Conservation (phyloP, 805 yeast genomes). For the Groenewaldozyma tartarivorans region DNA sequence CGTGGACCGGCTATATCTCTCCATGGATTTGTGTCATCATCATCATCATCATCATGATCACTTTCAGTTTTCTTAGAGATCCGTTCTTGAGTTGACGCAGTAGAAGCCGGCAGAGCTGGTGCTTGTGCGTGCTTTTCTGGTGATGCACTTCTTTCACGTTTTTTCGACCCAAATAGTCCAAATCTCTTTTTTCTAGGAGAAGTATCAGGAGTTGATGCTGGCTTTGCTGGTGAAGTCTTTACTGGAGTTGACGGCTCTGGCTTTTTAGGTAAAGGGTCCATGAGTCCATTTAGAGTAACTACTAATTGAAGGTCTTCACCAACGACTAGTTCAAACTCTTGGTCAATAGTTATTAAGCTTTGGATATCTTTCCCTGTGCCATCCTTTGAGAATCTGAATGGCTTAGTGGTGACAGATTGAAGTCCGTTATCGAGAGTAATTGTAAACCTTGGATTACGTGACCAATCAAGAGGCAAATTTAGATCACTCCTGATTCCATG, state of each 20-base stretch:
- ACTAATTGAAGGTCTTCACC: constrained; percentile 52
- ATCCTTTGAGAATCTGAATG: constrained; percentile 21
- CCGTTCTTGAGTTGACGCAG: constrained; percentile 4
- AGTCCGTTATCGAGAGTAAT: constrained; percentile 64
- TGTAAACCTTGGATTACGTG: constrained; percentile 39
- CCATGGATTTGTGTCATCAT: too few relatives aligned
- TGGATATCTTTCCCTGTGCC: constrained; percentile 17
- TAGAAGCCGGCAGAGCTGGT: too few relatives aligned
- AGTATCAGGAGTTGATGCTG: neutral
- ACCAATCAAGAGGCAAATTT: constrained; percentile 29
- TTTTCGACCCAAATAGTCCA: constrained; percentile 13
- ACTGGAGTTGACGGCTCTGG: constrained; percentile 1
- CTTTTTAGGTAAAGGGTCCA: constrained; percentile 9
- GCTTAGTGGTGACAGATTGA: constrained; percentile 62
- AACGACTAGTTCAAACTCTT: constrained; percentile 72
- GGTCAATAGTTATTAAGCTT: constrained; percentile 34
- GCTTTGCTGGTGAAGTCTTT: constrained; percentile 3
- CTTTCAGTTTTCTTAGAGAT: neutral
- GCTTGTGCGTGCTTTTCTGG: too few relatives aligned
- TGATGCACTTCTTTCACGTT: constrained; percentile 4
- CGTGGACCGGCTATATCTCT: constrained; percentile 10
- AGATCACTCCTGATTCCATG: constrained; percentile 23
- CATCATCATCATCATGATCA: too few relatives aligned
- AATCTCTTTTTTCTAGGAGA: constrained; percentile 15
- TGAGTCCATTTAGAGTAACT: constrained; percentile 55